phyloP scores from a whole-genome alignment of 1,139 yeast species.

The Ogataea hybrid region DNA sequence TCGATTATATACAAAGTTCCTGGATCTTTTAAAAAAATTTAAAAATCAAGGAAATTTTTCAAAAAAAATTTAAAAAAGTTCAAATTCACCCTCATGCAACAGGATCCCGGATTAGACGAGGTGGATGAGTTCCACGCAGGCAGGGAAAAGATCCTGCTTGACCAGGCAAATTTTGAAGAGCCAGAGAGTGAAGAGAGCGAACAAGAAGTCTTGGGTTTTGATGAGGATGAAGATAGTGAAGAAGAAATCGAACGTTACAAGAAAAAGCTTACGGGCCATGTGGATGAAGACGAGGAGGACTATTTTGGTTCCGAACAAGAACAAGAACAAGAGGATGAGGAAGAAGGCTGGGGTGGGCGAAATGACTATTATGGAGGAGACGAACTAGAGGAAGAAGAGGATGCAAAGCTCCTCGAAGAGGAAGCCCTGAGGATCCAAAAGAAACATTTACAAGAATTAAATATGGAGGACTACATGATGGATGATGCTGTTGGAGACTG shows the following conservation, averaged over 20 bases:
- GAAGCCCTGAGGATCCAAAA: constrained; percentile 90
- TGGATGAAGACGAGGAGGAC: constrained; percentile 36
- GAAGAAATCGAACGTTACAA: constrained; percentile 30
- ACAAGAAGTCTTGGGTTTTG: constrained; percentile 28
- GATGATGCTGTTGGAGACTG: constrained; percentile 79
- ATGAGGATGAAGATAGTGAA: constrained; percentile 29
- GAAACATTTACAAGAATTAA: constrained; percentile 76
- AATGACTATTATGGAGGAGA: constrained; percentile 81
- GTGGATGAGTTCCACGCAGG: constrained; percentile 72
- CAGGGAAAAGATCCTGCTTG: constrained; percentile 58
- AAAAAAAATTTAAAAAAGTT: constrained; percentile 5
- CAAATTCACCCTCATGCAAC: constrained; percentile 11
- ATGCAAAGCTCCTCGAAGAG: constrained; percentile 74
- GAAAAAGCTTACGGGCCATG: constrained; percentile 33
- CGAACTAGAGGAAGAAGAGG: constrained; percentile 62
- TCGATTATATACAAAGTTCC: not conserved
- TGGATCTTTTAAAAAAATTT: constrained; percentile 8
- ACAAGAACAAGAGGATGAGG: constrained; percentile 43
- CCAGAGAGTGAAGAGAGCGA: constrained; percentile 36
- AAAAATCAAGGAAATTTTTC: constrained; percentile 1
- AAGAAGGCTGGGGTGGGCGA: constrained; percentile 76
- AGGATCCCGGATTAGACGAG: constrained; percentile 49
- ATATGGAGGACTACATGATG: constrained; percentile 79
- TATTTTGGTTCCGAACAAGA: constrained; percentile 33
- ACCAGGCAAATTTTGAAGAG: constrained; percentile 47